Percentiles rank a stretch among this genome's conserved stretches.
Evolutionary conservation across 208 protist genomes (phyloP).

Genomic region (Trypanosoma rangeli): DNA sequence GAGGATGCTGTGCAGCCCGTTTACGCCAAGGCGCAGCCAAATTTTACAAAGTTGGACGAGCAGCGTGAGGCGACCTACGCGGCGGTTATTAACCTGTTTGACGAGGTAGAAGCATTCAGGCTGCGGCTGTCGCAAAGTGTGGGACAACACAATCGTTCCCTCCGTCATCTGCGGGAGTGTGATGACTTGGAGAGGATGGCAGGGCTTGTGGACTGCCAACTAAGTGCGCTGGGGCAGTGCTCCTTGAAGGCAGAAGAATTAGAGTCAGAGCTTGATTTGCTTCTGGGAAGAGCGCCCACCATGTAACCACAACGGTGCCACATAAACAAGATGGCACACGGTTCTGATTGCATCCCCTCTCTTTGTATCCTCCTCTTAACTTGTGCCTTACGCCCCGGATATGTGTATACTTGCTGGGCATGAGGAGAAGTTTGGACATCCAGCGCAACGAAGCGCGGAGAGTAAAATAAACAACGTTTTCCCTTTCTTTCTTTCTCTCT

Average conservation of each 20-base stretch:
- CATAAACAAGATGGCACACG: background rate
- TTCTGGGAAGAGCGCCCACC: slow-evolving; percentile 43
- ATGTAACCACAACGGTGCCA: background rate
- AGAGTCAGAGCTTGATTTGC: slow-evolving; percentile 57
- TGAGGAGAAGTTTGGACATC: background rate
- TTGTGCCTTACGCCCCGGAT: background rate
- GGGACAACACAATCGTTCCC: slow-evolving; percentile 56
- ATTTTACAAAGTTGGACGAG: slow-evolving; percentile 34
- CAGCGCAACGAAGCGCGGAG: background rate
- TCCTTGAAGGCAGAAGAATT: slow-evolving; percentile 42
- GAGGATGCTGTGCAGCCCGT: slow-evolving; percentile 68
- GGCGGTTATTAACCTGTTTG: slow-evolving; percentile 59
- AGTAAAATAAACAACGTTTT: background rate
- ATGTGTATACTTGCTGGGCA: background rate
- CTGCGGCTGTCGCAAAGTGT: slow-evolving; percentile 50
- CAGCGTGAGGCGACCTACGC: slow-evolving; percentile 48
- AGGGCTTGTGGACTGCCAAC: slow-evolving; percentile 61
- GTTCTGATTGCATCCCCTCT: background rate
- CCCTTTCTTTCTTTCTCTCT: background rate
- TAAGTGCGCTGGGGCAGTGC: slow-evolving; percentile 60
- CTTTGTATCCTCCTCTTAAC: background rate
- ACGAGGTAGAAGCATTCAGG: slow-evolving; percentile 62
- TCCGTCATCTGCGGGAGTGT: slow-evolving; percentile 33
- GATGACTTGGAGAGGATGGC: slow-evolving; percentile 56
- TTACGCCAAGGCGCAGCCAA: slow-evolving; percentile 36